phyloP scores from a whole-genome alignment of 116 monocot genomes.

The Cymodocea nodosa region DNA sequence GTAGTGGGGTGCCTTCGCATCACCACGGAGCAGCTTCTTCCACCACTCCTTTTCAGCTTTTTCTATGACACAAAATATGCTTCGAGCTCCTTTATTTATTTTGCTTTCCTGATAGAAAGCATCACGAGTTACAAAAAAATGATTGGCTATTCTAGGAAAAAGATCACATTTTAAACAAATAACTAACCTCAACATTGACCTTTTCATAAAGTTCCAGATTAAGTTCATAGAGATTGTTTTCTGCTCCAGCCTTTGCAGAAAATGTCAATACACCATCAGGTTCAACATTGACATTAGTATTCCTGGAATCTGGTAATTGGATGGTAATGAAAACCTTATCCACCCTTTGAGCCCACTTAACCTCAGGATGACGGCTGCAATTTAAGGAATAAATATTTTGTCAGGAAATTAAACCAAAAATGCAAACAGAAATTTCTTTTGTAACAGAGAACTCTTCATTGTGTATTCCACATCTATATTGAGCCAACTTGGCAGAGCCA shows the following conservation, averaged over 20 bases:
- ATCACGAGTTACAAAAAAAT: constrained; percentile 19
- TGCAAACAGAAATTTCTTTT: too few relatives aligned
- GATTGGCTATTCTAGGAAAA: constrained; percentile 40
- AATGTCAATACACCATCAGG: constrained; percentile 68
- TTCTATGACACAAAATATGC: constrained; percentile 58
- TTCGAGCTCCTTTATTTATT: constrained; percentile 62
- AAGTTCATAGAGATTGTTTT: constrained; percentile 43
- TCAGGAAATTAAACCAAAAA: too few relatives aligned
- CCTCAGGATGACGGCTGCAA: constrained; percentile 73
- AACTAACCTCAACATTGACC: constrained; percentile 69
- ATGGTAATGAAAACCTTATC: constrained; percentile 85
- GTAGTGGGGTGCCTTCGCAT: constrained; percentile 68
- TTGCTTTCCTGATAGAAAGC: constrained; percentile 47
- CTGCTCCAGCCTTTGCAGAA: constrained; percentile 58
- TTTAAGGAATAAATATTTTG: neutral
- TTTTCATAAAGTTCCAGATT: constrained; percentile 62
- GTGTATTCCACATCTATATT: too few relatives aligned
- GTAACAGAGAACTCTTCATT: too few relatives aligned
- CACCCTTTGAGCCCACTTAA: constrained; percentile 79
- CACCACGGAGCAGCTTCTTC: constrained; percentile 61
- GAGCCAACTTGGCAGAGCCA: too few relatives aligned
- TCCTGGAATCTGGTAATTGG: constrained; percentile 58
- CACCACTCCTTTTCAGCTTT: constrained; percentile 77
- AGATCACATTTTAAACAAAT: neutral
- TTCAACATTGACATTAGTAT: constrained; percentile 58